Evolutionary conservation across 352 stramenopile genomes (phyloP).

Genomic region (Globisporangium cederbergense): DNA sequence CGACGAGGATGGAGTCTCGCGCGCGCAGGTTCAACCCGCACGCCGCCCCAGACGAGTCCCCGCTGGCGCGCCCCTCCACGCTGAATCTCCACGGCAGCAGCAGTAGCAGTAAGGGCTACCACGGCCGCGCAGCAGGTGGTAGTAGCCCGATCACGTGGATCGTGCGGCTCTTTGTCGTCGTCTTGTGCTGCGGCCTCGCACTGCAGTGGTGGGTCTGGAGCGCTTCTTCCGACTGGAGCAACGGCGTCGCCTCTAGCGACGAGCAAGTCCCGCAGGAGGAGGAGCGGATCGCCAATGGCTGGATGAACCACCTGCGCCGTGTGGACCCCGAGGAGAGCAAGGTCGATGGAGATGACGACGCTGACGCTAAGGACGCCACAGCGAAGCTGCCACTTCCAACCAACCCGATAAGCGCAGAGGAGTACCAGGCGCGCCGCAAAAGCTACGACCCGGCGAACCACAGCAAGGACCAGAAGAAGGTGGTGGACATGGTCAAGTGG

Average conservation of each 20-base stretch:
- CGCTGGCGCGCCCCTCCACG: constrained; percentile 3
- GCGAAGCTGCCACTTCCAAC: constrained; percentile 24
- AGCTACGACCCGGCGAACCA: constrained; percentile 47
- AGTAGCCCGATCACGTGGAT: constrained; percentile 30
- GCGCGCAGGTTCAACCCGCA: constrained; percentile 26
- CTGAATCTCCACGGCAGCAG: not conserved
- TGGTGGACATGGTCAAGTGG: constrained; percentile 66
- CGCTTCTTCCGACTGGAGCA: constrained; percentile 11
- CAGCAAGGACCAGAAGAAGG: constrained; percentile 53
- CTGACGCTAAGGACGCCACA: not conserved
- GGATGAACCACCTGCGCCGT: constrained; percentile 36
- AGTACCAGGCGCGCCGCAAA: constrained; percentile 33
- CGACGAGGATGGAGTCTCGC: constrained; percentile 41
- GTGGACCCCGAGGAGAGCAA: constrained; percentile 19
- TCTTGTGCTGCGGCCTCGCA: constrained; percentile 40
- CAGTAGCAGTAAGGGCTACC: not conserved
- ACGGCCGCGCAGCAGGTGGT: not conserved
- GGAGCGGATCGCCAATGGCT: constrained; percentile 21
- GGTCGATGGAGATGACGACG: not conserved
- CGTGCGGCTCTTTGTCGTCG: constrained; percentile 35
- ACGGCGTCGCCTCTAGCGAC: not conserved
- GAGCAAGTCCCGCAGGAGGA: not conserved
- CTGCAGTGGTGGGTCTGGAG: constrained; percentile 49
- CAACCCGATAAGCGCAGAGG: constrained; percentile 23
- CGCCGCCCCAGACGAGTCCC: constrained; percentile 12